Conservation (phyloP, 139 green algal species). For the Yamagishiella unicocca region DNA sequence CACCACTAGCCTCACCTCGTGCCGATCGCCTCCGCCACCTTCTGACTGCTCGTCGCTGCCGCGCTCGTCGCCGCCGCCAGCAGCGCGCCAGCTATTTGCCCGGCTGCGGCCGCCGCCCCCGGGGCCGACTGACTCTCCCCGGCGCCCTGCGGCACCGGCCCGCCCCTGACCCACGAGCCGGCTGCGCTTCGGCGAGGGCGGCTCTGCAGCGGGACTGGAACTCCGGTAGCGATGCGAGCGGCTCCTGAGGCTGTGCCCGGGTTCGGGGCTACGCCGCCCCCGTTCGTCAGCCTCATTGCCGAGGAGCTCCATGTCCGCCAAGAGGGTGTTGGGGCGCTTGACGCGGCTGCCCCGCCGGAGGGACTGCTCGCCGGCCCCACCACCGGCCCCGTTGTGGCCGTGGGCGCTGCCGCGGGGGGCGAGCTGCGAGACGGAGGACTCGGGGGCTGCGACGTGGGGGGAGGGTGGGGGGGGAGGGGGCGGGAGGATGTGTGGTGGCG, state of each 20-base stretch:
- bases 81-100: background rate
- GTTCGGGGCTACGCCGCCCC: too few relatives aligned
- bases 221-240: background rate
- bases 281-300: too few relatives aligned
- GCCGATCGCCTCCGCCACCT: background rate
- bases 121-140: background rate
- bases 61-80: background rate
- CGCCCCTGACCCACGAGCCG: background rate
- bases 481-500: too few relatives aligned
- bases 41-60: background rate
- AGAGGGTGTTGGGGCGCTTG: conserved; percentile 34
- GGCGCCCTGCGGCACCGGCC: background rate
- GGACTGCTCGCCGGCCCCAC: background rate
- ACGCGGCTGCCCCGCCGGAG: conserved; percentile 28
- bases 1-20: background rate
- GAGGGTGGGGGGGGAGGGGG: background rate
- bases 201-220: background rate
- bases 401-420: background rate
- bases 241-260: too few relatives aligned
- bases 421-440: background rate
- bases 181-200: conserved; percentile 30
- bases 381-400: background rate
- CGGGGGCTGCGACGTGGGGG: background rate
- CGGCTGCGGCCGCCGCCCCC: background rate
- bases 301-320: conserved; percentile 40